Percentiles rank a stretch among this genome's conserved stretches.
Evolutionary conservation across 176 grass and related monocot genomes (phyloP).

Genomic region (Microstegium vimineum): DNA sequence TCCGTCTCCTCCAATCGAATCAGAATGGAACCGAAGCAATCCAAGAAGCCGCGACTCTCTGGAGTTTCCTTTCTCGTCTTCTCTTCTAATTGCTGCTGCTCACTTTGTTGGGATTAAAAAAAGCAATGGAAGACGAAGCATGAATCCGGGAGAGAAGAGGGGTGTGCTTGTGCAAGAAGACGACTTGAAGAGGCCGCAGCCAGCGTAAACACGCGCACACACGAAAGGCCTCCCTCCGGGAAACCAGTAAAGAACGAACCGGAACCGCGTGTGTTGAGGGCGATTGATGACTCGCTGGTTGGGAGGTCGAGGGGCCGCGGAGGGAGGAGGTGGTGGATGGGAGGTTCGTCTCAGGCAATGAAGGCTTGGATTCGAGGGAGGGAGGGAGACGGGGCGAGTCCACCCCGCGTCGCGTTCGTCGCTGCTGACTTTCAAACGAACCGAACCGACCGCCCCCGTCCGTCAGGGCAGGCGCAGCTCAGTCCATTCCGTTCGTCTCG

Average conservation of each 20-base stretch:
- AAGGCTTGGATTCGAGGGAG: background rate
- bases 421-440: constrained; percentile 53
- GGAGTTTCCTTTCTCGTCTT: background rate
- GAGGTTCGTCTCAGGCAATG: constrained; percentile 1
- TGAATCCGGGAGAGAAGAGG: background rate
- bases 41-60: background rate
- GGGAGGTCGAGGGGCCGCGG: background rate
- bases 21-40: background rate
- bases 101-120: background rate
- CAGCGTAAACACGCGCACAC: background rate
- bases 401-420: constrained; percentile 38
- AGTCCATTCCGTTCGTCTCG: background rate
- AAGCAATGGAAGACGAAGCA: background rate
- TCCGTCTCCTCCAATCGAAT: background rate
- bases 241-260: background rate
- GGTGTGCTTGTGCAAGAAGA: background rate
- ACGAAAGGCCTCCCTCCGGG: background rate
- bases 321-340: background rate
- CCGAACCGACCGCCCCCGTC: background rate
- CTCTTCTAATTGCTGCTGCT: background rate
- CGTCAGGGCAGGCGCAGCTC: background rate
- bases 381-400: background rate
- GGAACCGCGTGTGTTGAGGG: background rate
- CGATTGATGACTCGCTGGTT: background rate
- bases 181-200: background rate